Conservation (phyloP, 202 grass and related monocot species). For the Bolboschoenoplectus hybrid region DNA sequence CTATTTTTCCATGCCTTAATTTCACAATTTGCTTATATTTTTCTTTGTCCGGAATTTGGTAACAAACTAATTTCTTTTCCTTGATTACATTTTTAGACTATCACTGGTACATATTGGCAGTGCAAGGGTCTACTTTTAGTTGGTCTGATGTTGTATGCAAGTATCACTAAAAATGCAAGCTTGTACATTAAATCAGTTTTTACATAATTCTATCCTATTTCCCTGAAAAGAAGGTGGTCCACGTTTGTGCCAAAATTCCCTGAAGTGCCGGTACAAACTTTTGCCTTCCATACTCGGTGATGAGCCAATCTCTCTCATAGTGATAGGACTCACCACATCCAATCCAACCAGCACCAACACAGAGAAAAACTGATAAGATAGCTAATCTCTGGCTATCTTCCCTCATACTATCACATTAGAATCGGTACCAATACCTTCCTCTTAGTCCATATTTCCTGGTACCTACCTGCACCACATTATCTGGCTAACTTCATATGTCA, state of each 20-base stretch:
- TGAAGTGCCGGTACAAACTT: background rate
- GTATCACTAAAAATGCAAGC: background rate
- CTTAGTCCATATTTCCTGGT: background rate
- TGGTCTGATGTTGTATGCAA: background rate
- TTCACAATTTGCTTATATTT: background rate
- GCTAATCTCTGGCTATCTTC: background rate
- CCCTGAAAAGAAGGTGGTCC: background rate
- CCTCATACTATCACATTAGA: background rate
- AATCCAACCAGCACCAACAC: background rate
- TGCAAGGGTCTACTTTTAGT: background rate
- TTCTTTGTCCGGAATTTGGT: background rate
- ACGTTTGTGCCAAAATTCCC: background rate
- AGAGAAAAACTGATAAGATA: constrained; percentile 6
- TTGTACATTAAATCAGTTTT: background rate
- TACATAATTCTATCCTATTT: background rate
- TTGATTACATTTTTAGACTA: background rate
- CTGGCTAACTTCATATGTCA: background rate
- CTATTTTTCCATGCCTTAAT: constrained; percentile 19
- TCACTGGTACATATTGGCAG: background rate
- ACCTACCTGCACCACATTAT: background rate
- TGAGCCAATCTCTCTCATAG: background rate
- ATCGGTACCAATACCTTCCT: background rate
- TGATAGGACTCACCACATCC: background rate
- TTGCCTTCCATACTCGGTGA: background rate
- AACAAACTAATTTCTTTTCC: background rate